These are phyloP conservation scores for Didymella segeticola DNA, from an alignment of 2,329 filamentous ascomycete species.

Conservation along the genomic window DNA sequence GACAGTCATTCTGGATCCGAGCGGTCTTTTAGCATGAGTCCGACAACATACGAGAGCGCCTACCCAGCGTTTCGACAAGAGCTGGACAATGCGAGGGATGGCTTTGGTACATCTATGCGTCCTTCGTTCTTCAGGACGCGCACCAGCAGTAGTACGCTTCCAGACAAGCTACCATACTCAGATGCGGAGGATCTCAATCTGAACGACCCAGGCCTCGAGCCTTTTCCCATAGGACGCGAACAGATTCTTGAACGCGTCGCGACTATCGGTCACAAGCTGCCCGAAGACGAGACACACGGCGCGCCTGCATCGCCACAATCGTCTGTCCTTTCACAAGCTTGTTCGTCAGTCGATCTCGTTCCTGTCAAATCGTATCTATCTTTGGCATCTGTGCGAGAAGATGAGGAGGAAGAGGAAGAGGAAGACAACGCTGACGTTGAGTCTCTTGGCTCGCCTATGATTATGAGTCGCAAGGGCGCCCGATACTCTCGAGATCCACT, in stretches of 20 bases:
- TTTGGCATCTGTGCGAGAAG: slow-evolving; percentile 38
- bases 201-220: slow-evolving; percentile 36
- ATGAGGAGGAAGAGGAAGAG: slow-evolving; percentile 34
- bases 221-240: slow-evolving; percentile 38
- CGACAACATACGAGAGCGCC: slow-evolving; percentile 4
- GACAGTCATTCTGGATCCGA: slow-evolving; percentile 24
- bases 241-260: slow-evolving; percentile 38
- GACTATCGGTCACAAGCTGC: slow-evolving; percentile 33
- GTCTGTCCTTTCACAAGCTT: slow-evolving; percentile 37
- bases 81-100: slow-evolving; percentile 8
- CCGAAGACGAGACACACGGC: slow-evolving; percentile 34
- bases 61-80: slow-evolving; percentile 23
- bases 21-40: slow-evolving; percentile 17
- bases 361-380: slow-evolving; percentile 37
- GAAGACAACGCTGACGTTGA: slow-evolving; percentile 23
- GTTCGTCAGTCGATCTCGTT: slow-evolving; percentile 39
- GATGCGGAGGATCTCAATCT: slow-evolving; percentile 40
- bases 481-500: slow-evolving; percentile 21
- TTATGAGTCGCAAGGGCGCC: slow-evolving; percentile 15
- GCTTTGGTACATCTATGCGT: slow-evolving; percentile 19
- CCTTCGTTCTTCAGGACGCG: slow-evolving; percentile 27
- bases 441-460: slow-evolving; percentile 29
- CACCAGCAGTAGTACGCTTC: slow-evolving; percentile 33
- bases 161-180: slow-evolving; percentile 36
- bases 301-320: slow-evolving; percentile 31